A percentile compares a stretch with the other conserved stretches of the same genome.
Evolutionary conservation across 345 rosid genomes (phyloP).

Genomic region (Odontarrhena argentea): DNA sequence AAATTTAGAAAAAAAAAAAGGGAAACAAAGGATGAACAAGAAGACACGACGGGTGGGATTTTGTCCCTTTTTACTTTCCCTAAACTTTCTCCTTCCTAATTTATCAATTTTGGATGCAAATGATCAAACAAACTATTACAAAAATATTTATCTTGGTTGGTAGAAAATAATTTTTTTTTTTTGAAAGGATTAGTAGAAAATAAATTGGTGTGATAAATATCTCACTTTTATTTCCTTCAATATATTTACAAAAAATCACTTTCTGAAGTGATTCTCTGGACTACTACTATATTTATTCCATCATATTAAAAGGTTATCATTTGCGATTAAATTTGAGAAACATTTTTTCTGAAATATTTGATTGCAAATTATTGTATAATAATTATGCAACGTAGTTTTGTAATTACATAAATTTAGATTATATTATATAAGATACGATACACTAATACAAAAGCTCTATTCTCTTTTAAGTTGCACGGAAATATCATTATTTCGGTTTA

Average conservation of each 20-base stretch:
- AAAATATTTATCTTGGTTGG: neutral
- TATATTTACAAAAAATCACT: constrained; percentile 1
- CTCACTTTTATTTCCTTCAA: constrained; percentile 36
- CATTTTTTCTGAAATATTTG: too few species aligned
- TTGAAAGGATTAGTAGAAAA: too few species aligned
- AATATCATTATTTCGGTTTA: too few species aligned
- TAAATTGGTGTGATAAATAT: neutral
- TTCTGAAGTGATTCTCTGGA: neutral
- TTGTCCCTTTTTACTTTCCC: constrained; percentile 34
- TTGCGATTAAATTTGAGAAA: too few species aligned
- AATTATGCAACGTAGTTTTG: too few species aligned
- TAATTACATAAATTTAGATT: too few species aligned
- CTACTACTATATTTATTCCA: too few species aligned
- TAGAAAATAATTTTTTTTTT: neutral
- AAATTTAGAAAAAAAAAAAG: constrained; percentile 23
- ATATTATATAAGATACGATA: too few species aligned
- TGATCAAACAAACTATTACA: neutral
- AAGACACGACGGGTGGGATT: constrained; percentile 46
- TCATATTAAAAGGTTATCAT: too few species aligned
- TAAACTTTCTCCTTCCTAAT: constrained; percentile 25
- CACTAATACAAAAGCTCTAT: too few species aligned
- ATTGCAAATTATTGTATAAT: too few species aligned
- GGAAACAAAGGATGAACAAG: constrained; percentile 44
- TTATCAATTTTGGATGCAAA: constrained; percentile 29
- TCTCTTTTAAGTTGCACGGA: too few species aligned